These are phyloP conservation scores for Collybia sordida DNA, from an alignment of 768 basidiomycete genomes.

Conservation along the genomic window DNA sequence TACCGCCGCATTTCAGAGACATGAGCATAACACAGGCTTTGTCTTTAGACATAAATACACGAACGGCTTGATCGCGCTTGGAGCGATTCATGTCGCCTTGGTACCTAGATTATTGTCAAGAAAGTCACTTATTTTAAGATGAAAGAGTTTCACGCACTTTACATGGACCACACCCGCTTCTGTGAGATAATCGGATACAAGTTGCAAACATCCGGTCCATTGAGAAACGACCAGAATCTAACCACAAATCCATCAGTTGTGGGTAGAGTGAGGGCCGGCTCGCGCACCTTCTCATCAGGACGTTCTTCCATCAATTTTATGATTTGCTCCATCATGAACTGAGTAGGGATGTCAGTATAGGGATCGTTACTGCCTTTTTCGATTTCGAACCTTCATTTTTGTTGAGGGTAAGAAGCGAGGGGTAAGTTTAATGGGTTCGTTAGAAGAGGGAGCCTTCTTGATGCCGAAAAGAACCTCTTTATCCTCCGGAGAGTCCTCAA, in stretches of 20 bases:
- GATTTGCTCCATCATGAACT: conserved; percentile 64
- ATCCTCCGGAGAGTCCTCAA: conserved; percentile 36
- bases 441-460: conserved; percentile 22
- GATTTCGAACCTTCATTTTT: conserved; percentile 63
- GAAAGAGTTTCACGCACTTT: conserved; percentile 35
- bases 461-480: conserved; percentile 40
- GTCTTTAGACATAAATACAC: conserved; percentile 59
- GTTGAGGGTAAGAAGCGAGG: conserved; percentile 65
- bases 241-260: conserved; percentile 5
- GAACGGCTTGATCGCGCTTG: conserved; percentile 54
- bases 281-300: conserved; percentile 60
- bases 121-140: background rate
- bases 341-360: background rate
- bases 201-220: conserved; percentile 65
- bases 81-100: conserved; percentile 58
- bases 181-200: conserved; percentile 63
- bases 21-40: conserved; percentile 61
- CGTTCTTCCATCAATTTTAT: conserved; percentile 39
- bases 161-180: conserved; percentile 52
- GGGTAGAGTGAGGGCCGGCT: no score
- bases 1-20: conserved; percentile 64
- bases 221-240: conserved; percentile 68
- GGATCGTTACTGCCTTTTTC: background rate
- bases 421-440: conserved; percentile 42
- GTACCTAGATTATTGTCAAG: conserved; percentile 34